Percentiles rank a stretch among this genome's conserved stretches.
These are phyloP conservation scores for Pythium dissimile DNA, from an alignment of 352 stramenopile species.

Conservation along the genomic window DNA sequence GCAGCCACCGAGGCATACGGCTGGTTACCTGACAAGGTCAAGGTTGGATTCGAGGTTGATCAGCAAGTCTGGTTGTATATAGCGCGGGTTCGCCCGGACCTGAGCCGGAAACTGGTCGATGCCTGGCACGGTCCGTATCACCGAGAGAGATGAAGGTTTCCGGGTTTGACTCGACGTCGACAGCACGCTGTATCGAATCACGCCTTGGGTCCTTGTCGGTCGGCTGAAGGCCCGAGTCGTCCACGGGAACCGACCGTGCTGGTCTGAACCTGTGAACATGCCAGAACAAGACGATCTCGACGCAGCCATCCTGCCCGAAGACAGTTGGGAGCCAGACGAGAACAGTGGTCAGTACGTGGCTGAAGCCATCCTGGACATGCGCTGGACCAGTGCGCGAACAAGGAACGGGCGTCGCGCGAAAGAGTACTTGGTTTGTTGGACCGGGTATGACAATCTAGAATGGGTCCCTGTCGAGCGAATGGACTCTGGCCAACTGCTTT, in stretches of 20 bases:
- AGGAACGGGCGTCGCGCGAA: neutral
- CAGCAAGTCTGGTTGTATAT: slow-evolving; percentile 17
- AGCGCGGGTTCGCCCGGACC: slow-evolving; percentile 1
- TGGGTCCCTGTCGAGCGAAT: slow-evolving; percentile 5
- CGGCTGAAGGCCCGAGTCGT: slow-evolving; percentile 8
- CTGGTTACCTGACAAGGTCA: neutral
- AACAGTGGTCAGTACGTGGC: slow-evolving; percentile 5
- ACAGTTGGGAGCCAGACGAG: slow-evolving; percentile 13
- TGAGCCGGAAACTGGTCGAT: slow-evolving; percentile 9
- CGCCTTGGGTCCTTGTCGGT: slow-evolving; percentile 11
- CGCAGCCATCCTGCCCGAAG: slow-evolving; percentile 18
- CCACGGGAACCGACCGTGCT: neutral
- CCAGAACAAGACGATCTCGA: slow-evolving; percentile 8
- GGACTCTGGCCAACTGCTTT: slow-evolving; percentile 1
- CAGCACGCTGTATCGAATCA: slow-evolving; percentile 3
- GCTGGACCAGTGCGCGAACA: neutral
- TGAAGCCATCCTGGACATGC: slow-evolving; percentile 13
- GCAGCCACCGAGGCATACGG: neutral
- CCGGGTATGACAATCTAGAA: neutral
- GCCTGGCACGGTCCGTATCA: slow-evolving; percentile 19
- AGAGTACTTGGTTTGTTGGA: slow-evolving; percentile 4
- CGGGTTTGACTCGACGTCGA: neutral
- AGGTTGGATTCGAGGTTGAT: slow-evolving; percentile 13
- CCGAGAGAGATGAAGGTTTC: slow-evolving; percentile 2
- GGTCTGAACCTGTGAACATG: neutral